Base-by-base conservation (phyloP, 345 rosid genomes). In the Zanthoxylum bungeanum region DNA sequence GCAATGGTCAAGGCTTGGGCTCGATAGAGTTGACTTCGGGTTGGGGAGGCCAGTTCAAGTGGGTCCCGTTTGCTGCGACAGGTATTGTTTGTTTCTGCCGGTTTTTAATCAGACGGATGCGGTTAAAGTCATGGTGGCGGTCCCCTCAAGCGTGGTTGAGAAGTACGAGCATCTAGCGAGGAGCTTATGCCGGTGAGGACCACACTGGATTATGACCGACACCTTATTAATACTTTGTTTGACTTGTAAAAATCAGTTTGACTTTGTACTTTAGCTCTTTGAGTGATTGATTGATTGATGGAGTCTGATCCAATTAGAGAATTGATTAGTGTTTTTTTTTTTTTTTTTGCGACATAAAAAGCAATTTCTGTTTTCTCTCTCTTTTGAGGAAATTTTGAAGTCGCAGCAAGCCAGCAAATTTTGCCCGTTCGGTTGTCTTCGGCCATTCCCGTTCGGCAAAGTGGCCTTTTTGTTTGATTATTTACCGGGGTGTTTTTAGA, bases 1-100 rank as follows among this genome's bases (percentile, higher is more conserved):
- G 40, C 93, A 93, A 53, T 93, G 98, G 98, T 93, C 98, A 70
- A 86, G 87, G 42, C 86, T 93, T 58, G 98, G 97, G 42, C 74
- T 93, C 34, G 96, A 93, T 7, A 81, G 70, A 72, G 82, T 91
- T 73, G 95, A 93, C 89, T 86, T 93, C 2, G 97, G 97, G 28
- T 67, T 91, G 57, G 97, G 91, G 28, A 85, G 71, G 68, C 93
- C 97, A 19, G 79, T 85, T 39, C 85, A 87, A 27, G 88, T 89
- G 64, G 95, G 90, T 1, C 83, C 97, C 37, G 70, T 91, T 33
- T 91, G 93, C 56, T 80, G 91, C 7, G 95, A 91, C 49, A 83
- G 85, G 64, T 93, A 91, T 66, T 93, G 98, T 74, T 69, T 89
- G 75, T 79, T 93, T 34, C 72, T 89, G 71, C 98, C 98, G 52